These are phyloP conservation scores for Populus hybrid DNA, from an alignment of 441 rosid genomes.

Conservation along the genomic window DNA sequence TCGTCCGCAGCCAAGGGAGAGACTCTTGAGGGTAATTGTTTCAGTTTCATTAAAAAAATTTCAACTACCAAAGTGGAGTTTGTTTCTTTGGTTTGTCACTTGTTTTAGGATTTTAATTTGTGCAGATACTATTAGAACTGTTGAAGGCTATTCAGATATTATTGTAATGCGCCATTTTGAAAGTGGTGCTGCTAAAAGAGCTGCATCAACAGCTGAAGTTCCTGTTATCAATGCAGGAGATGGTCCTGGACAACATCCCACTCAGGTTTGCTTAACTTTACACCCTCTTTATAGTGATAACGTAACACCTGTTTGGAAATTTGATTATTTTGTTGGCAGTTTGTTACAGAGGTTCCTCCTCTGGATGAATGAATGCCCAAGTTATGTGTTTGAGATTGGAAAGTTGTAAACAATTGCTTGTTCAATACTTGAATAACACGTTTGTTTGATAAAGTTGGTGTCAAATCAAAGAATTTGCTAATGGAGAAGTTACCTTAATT, in stretches of 20 bases:
- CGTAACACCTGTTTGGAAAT: background rate
- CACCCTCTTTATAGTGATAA: background rate
- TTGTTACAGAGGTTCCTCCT: background rate
- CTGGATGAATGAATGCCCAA: background rate
- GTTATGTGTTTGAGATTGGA: background rate
- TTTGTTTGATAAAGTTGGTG: background rate
- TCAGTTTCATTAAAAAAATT: background rate
- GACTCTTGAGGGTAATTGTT: constrained; percentile 80
- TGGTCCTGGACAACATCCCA: constrained; percentile 99
- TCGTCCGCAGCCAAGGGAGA: constrained; percentile 98
- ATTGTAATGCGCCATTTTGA: constrained; percentile 97
- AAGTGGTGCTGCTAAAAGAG: constrained; percentile 92
- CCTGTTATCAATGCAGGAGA: constrained; percentile 97
- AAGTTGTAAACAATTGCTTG: background rate
- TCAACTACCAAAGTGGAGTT: too few species aligned
- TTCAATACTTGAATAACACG: background rate
- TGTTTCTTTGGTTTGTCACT: background rate
- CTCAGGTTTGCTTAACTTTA: constrained; percentile 55
- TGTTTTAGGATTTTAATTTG: constrained; percentile 19
- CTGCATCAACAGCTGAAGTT: constrained; percentile 78
- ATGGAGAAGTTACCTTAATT: background rate
- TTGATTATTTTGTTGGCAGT: background rate
- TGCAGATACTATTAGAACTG: constrained; percentile 88
- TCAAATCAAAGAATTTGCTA: background rate
- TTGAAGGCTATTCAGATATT: constrained; percentile 89